Percentiles rank a stretch among this genome's conserved stretches.
Evolutionary conservation across 2,329 filamentous ascomycete genomes (phyloP).

Genomic region (Trichoderma sp.): DNA sequence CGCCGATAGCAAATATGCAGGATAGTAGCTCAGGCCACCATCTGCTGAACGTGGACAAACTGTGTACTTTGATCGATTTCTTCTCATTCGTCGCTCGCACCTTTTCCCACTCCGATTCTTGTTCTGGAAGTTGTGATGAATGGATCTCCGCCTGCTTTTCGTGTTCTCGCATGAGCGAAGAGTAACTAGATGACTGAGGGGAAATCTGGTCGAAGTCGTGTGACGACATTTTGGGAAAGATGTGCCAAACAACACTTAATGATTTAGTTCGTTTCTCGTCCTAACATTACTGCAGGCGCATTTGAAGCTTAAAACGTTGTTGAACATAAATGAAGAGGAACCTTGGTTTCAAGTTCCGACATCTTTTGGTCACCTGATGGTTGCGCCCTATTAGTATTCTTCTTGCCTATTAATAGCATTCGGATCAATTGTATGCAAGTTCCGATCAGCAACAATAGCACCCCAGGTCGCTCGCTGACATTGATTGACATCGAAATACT

Average conservation of each 20-base stretch:
- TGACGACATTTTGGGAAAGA: not conserved
- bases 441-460: not conserved
- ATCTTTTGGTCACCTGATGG: not conserved
- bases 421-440: not conserved
- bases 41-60: not conserved
- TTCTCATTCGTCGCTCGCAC: not conserved
- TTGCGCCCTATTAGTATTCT: not conserved
- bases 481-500: not conserved
- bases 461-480: not conserved
- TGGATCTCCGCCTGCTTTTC: not conserved
- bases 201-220: not conserved
- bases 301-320: not conserved
- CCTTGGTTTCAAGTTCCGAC: not conserved
- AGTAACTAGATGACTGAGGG: not conserved
- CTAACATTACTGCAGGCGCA: not conserved
- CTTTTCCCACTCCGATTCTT: not conserved
- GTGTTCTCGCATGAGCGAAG: not conserved
- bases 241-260: not conserved
- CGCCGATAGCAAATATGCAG: not conserved
- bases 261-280: not conserved
- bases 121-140: not conserved
- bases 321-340: not conserved
- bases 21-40: not conserved
- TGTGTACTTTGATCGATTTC: not conserved
- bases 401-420: not conserved